These are phyloP conservation scores for Phytophthora vignae DNA, from an alignment of 352 stramenopile genomes.

Conservation along the genomic window DNA sequence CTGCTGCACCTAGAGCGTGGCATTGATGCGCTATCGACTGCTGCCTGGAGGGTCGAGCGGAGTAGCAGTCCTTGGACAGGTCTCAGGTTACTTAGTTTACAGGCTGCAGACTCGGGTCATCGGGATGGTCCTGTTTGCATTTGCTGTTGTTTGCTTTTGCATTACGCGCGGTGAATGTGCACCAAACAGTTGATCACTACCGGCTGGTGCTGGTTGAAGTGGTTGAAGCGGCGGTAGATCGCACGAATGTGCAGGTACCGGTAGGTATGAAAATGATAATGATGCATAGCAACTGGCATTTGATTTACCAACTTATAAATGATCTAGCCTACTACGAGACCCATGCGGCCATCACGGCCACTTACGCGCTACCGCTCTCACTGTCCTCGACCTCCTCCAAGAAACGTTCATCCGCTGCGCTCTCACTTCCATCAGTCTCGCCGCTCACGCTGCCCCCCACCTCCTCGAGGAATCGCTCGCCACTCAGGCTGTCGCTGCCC, in stretches of 20 bases:
- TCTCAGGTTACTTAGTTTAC: no score
- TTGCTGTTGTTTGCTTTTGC: no score
- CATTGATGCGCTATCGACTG: background rate
- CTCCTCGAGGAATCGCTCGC: background rate
- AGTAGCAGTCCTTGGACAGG: background rate
- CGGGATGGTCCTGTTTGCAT: no score
- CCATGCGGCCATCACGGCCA: background rate
- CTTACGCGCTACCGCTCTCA: conserved; percentile 2
- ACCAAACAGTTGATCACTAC: background rate
- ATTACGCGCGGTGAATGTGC: background rate
- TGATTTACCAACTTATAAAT: background rate
- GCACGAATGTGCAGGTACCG: background rate
- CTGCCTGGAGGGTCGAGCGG: background rate
- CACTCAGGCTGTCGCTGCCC: background rate
- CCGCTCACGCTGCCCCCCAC: background rate
- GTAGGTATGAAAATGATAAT: background rate
- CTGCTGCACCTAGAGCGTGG: background rate
- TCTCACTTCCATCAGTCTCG: background rate
- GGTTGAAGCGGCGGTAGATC: background rate
- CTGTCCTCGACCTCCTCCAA: background rate
- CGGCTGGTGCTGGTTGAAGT: background rate
- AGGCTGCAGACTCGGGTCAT: background rate
- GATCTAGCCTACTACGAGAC: background rate
- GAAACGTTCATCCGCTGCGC: background rate
- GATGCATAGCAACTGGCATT: background rate